Percentiles rank a stretch among this genome's conserved stretches.
Evolutionary conservation across 2,329 filamentous ascomycete genomes (phyloP).

Genomic region (Aspergillus versicolor): DNA sequence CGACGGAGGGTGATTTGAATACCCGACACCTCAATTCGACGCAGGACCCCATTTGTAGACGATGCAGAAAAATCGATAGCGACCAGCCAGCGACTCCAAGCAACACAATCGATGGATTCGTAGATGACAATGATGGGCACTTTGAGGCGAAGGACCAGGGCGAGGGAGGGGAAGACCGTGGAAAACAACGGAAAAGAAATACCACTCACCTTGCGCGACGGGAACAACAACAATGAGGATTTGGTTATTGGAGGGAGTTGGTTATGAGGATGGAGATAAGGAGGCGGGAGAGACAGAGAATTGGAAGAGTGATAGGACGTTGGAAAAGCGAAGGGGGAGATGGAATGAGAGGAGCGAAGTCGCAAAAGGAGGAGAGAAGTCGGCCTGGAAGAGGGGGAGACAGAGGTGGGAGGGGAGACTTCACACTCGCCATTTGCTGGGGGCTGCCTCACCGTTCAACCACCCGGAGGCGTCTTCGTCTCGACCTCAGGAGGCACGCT

Average conservation of each 20-base stretch:
- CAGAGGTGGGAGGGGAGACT: constrained; percentile 15
- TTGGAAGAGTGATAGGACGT: constrained; percentile 14
- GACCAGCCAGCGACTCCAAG: neutral
- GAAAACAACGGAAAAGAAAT: constrained; percentile 17
- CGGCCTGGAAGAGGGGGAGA: constrained; percentile 10
- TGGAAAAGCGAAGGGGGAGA: constrained; percentile 10
- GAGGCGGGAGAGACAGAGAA: constrained; percentile 17
- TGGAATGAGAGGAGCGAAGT: constrained; percentile 4
- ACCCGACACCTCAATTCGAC: constrained; percentile 13
- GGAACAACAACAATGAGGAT: constrained; percentile 9
- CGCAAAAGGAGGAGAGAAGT: neutral
- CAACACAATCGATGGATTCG: neutral
- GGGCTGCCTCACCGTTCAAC: constrained; percentile 5
- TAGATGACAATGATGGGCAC: constrained; percentile 3
- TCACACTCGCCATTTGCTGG: constrained; percentile 1
- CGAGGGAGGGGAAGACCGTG: constrained; percentile 13
- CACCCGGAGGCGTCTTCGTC: neutral
- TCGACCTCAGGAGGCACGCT: neutral
- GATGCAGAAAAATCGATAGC: neutral
- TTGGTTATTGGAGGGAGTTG: constrained; percentile 11
- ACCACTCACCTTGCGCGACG: constrained; percentile 28
- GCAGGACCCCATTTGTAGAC: neutral
- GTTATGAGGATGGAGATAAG: constrained; percentile 14
- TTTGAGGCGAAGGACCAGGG: constrained; percentile 11
- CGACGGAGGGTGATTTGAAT: constrained; percentile 10